Percentiles rank a stretch among this genome's conserved stretches.
Conservation (phyloP, 1,284 basidiomycete species). For the Sphagnurus paluster region DNA sequence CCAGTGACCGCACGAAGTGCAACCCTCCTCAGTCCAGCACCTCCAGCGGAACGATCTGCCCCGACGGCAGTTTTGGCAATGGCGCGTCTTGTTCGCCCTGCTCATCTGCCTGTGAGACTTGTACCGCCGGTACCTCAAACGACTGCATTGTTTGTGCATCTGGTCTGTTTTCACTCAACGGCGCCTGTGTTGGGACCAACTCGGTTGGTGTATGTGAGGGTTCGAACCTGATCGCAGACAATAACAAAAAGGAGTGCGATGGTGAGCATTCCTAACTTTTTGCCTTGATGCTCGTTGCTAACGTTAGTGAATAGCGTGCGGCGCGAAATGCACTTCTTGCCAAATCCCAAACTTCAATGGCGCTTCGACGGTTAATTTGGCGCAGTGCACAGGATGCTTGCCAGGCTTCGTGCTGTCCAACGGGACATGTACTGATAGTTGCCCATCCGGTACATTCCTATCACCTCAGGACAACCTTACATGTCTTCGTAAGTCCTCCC, state of each 20-base stretch:
- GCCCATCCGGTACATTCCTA: conserved; percentile 73
- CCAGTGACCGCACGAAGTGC: conserved; percentile 70
- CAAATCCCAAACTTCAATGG: conserved; percentile 68
- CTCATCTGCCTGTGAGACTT: conserved; percentile 68
- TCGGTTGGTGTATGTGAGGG: conserved; percentile 70
- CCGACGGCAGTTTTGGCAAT: conserved; percentile 63
- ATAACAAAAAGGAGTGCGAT: conserved; percentile 77
- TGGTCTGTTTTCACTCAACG: conserved; percentile 60
- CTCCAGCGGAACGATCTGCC: conserved; percentile 57
- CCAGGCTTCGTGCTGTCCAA: conserved; percentile 71
- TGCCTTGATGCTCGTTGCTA: neutral
- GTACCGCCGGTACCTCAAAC: conserved; percentile 65
- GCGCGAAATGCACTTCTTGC: conserved; percentile 79
- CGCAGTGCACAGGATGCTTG: conserved; percentile 75
- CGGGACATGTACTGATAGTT: conserved; percentile 65
- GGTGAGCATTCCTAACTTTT: conserved; percentile 45
- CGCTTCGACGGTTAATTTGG: conserved; percentile 61
- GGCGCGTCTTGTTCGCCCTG: conserved; percentile 59
- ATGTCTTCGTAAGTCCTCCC: conserved; percentile 53
- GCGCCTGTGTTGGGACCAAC: conserved; percentile 64
- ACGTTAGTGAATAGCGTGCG: conserved; percentile 51
- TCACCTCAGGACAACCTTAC: conserved; percentile 63
- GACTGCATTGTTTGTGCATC: conserved; percentile 68
- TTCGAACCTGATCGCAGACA: conserved; percentile 70
- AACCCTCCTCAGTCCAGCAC: conserved; percentile 50